Percentiles rank a stretch among this genome's conserved stretches.
These are phyloP conservation scores for Tephrocybe sp. DNA, from an alignment of 768 basidiomycete species.

Conservation along the genomic window DNA sequence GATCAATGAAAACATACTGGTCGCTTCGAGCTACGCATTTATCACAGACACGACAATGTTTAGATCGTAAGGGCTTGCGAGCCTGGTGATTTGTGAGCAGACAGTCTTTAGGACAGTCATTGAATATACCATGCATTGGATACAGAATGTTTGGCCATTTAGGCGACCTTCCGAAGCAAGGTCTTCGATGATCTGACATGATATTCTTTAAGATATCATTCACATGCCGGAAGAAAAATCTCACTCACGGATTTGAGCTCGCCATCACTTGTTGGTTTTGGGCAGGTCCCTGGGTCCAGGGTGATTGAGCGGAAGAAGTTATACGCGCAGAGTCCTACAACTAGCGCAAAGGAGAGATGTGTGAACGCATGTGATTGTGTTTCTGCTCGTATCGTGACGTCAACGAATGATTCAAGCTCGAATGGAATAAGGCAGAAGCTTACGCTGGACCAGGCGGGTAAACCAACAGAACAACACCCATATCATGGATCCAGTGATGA, in stretches of 20 bases:
- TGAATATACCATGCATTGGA: slow-evolving; percentile 81
- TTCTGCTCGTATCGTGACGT: slow-evolving; percentile 40
- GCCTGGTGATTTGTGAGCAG: slow-evolving; percentile 41
- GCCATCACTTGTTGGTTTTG: slow-evolving; percentile 74
- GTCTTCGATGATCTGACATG: slow-evolving; percentile 80
- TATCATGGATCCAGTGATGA: too few species aligned
- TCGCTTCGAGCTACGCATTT: slow-evolving; percentile 88
- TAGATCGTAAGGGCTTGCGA: slow-evolving; percentile 87
- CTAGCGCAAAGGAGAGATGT: slow-evolving; percentile 74
- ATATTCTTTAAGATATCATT: not conserved
- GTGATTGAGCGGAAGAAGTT: slow-evolving; percentile 91
- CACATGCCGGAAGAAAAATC: not conserved
- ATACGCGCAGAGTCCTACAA: slow-evolving; percentile 71
- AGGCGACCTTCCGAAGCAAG: slow-evolving; percentile 83
- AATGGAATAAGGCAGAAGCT: too few species aligned
- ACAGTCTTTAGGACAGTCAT: not conserved
- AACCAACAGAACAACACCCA: too few species aligned
- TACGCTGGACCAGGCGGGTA: too few species aligned
- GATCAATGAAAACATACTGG: slow-evolving; percentile 59
- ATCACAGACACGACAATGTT: slow-evolving; percentile 92
- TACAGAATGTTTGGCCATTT: slow-evolving; percentile 96
- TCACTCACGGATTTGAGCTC: slow-evolving; percentile 82
- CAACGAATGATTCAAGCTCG: too few species aligned
- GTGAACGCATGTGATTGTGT: slow-evolving; percentile 72
- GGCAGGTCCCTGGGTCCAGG: slow-evolving; percentile 87